These are phyloP conservation scores for Quercus aquifolioides DNA, from an alignment of 306 rosid genomes.

Conservation along the genomic window DNA sequence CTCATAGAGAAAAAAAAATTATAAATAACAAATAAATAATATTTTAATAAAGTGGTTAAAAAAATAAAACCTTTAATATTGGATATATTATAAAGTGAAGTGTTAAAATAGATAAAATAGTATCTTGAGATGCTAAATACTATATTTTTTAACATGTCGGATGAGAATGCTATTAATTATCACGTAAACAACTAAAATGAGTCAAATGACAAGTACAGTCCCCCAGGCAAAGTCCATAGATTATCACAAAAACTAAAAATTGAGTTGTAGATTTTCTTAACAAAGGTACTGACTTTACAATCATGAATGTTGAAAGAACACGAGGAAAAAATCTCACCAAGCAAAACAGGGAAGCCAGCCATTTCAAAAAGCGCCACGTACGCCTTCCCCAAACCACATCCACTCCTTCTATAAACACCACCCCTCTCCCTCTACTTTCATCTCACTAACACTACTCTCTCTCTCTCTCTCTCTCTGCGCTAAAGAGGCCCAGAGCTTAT, in stretches of 20 bases:
- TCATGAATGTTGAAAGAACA: neutral
- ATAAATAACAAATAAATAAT: too few relatives aligned
- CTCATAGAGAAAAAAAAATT: too few relatives aligned
- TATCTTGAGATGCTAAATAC: rapidly evolving
- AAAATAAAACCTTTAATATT: rapidly evolving
- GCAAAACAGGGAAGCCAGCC: slow-evolving; percentile 25
- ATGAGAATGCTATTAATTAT: too few relatives aligned
- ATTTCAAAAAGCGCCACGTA: slow-evolving; percentile 59
- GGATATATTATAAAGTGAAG: rapidly evolving
- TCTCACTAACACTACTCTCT: too few relatives aligned
- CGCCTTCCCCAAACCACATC: slow-evolving; percentile 52
- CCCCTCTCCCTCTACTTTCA: neutral
- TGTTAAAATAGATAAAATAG: too few relatives aligned
- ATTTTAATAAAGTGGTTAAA: too few relatives aligned
- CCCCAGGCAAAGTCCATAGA: neutral
- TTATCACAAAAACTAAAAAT: neutral
- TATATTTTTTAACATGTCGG: too few relatives aligned
- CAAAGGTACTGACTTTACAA: neutral
- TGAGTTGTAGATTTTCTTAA: too few relatives aligned
- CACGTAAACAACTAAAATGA: too few relatives aligned
- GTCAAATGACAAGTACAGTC: neutral
- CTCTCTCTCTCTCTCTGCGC: slow-evolving; percentile 20
- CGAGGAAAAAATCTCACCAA: slow-evolving; percentile 7
- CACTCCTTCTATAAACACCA: slow-evolving; percentile 31
- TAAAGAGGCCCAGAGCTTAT: slow-evolving; percentile 10